These are phyloP conservation scores for Falciphora oryzae DNA, from an alignment of 2,329 filamentous ascomycete genomes.

Conservation along the genomic window DNA sequence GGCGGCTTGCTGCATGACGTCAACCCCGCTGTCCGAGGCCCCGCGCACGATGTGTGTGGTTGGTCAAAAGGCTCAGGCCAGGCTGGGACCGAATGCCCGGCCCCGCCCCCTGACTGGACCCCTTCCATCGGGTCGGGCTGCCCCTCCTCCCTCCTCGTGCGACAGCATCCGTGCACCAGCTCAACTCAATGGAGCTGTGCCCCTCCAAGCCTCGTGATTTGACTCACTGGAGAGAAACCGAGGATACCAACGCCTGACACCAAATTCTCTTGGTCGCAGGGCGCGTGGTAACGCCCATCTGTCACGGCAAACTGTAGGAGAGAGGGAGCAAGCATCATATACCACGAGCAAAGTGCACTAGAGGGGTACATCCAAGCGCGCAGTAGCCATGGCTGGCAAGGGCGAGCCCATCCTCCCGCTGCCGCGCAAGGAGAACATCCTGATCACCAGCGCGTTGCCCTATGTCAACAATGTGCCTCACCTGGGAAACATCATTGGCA, in stretches of 20 bases:
- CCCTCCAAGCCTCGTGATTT: not conserved
- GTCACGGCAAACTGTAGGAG: not conserved
- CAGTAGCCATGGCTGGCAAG: conserved; percentile 5
- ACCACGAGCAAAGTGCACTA: not conserved
- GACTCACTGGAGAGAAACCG: not conserved
- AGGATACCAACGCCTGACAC: not conserved
- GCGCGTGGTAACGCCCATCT: not conserved
- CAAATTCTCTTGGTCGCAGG: not conserved
- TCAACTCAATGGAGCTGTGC: not conserved
- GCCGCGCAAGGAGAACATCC: conserved; percentile 54
- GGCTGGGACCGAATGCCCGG: not conserved
- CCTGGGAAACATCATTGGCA: conserved; percentile 82
- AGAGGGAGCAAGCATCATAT: not conserved
- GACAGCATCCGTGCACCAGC: not conserved
- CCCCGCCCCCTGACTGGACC: not conserved
- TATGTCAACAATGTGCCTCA: conserved; percentile 65
- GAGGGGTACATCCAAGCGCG: not conserved
- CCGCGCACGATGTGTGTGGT: not conserved
- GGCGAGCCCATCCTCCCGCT: conserved; percentile 6
- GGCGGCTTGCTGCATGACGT: not conserved
- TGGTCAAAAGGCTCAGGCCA: not conserved
- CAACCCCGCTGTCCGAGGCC: not conserved
- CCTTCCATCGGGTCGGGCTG: not conserved
- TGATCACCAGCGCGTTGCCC: conserved; percentile 69
- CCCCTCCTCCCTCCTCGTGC: not conserved